Evolutionary conservation across 2,329 filamentous ascomycete genomes (phyloP).

Genomic region (Geoglossum cookeanum): DNA sequence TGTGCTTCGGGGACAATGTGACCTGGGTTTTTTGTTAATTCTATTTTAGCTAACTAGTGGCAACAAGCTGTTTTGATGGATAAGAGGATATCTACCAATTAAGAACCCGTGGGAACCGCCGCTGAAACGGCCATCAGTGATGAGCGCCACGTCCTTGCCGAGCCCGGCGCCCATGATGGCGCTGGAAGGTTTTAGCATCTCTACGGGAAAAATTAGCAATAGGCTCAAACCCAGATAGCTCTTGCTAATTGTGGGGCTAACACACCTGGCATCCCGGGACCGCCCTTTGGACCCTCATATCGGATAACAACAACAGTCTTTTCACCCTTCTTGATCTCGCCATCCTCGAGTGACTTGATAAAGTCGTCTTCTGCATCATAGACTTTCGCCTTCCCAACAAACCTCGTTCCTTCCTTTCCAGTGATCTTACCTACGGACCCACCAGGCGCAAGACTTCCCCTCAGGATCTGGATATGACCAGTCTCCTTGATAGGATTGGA

Average conservation of each 20-base stretch:
- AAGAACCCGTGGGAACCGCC: conserved; percentile 42
- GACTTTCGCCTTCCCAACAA: conserved; percentile 49
- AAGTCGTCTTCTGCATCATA: conserved; percentile 54
- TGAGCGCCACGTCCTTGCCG: conserved; percentile 48
- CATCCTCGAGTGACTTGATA: conserved; percentile 44
- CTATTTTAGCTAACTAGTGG: not conserved
- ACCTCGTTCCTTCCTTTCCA: conserved; percentile 50
- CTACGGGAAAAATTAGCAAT: conserved; percentile 16
- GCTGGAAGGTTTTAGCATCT: conserved; percentile 54
- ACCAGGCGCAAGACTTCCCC: conserved; percentile 48
- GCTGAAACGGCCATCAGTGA: conserved; percentile 49
- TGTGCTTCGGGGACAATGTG: conserved; percentile 44
- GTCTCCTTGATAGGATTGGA: conserved; percentile 51
- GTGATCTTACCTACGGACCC: conserved; percentile 60
- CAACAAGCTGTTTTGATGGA: not conserved
- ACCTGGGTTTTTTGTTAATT: conserved; percentile 11
- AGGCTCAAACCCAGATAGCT: not conserved
- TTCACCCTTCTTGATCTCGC: conserved; percentile 54
- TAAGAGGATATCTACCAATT: conserved; percentile 21
- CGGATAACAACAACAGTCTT: conserved; percentile 61
- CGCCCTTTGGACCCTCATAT: conserved; percentile 55
- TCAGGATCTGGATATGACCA: conserved; percentile 55
- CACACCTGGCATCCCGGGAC: conserved; percentile 44
- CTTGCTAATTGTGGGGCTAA: not conserved
- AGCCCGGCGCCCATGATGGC: conserved; percentile 58